These are phyloP conservation scores for Phytopythium litorale DNA, from an alignment of 352 stramenopile genomes.

Conservation along the genomic window DNA sequence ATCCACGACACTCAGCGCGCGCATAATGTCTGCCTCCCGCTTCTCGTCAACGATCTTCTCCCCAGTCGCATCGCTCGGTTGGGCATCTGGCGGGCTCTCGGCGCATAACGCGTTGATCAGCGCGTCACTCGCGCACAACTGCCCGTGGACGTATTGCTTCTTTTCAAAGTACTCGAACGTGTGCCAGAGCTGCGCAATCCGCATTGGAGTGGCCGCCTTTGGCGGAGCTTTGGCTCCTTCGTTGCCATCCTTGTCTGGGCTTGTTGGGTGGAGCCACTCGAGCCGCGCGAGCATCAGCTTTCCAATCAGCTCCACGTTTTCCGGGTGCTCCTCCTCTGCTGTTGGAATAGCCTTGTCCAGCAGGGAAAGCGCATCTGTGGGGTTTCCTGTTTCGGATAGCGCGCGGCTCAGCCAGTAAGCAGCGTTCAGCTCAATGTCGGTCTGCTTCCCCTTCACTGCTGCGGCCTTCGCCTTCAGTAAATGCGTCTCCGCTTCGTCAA, in stretches of 20 bases:
- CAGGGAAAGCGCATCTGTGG: conserved; percentile 21
- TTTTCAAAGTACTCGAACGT: conserved; percentile 49
- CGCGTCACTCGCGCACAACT: conserved; percentile 34
- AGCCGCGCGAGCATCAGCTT: conserved; percentile 50
- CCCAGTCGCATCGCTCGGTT: neutral
- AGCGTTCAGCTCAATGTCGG: conserved; percentile 37
- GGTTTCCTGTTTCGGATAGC: conserved; percentile 27
- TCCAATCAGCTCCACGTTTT: conserved; percentile 31
- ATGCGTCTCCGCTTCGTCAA: conserved; percentile 36
- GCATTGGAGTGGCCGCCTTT: conserved; percentile 9
- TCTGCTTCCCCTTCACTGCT: conserved; percentile 17
- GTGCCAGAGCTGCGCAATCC: conserved; percentile 28
- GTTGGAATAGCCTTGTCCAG: conserved; percentile 20
- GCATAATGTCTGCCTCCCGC: conserved; percentile 20
- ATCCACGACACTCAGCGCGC: conserved; percentile 36
- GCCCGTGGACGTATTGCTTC: conserved; percentile 35
- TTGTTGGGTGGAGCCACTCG: conserved; percentile 33
- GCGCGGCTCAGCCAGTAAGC: conserved; percentile 53
- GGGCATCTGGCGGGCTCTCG: conserved; percentile 4
- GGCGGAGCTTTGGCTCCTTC: neutral
- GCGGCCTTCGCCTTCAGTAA: conserved; percentile 36
- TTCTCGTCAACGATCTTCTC: conserved; percentile 5
- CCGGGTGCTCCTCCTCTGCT: conserved; percentile 18
- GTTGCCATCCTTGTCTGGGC: neutral
- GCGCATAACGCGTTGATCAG: conserved; percentile 22